Base-by-base conservation (phyloP, 805 yeast species). In the Kluyveromyces lactis region DNA sequence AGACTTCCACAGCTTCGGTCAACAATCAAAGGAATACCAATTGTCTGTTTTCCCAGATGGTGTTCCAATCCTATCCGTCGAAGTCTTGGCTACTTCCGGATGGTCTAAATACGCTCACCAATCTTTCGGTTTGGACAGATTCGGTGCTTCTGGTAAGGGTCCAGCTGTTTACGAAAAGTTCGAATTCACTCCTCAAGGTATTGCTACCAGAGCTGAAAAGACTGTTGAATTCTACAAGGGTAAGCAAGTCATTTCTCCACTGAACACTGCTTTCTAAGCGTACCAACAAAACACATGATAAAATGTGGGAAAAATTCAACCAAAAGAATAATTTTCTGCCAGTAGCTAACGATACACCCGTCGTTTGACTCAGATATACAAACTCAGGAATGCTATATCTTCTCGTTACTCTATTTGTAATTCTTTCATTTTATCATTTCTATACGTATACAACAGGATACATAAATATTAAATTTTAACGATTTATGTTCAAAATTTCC, bases 91-190 rank as follows among this genome's bases (percentile, higher is more conserved):
- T 42, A 79, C 95, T 40, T 71, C 75, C 55, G 96, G 96, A 43
- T 92, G 98, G 98, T 72, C 81, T 56, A 84, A 80, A 68, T 92
- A 87, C 73, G 77, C 97, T 44, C 98, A 92, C 71, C 94, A 84
- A 73, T 95, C 87, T 67, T 86, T 90, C 58, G 96, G 97, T 69
- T 73, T 92, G 60, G 79, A 86, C 77, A 79, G 86, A 71, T 92
- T 92, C 63, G 98, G 98, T 76, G 92, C 89, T 46, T 87, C 97
- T 45, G 98, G 95, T 64, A 83, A 85, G 64, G 92, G 81, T 60
- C 66, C 68, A 43, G 86, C 83, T 48, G 75, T 90, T 46, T 92
- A 79, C 81, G 77, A 85, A 67, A 69, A 59, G 71, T 85, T 90
- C 55, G 95, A 76, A 51, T 92, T 92, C 74, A 87, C 95, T 41